Conservation (phyloP, 2,329 filamentous ascomycete species). For the Leptographium galeiforme region DNA sequence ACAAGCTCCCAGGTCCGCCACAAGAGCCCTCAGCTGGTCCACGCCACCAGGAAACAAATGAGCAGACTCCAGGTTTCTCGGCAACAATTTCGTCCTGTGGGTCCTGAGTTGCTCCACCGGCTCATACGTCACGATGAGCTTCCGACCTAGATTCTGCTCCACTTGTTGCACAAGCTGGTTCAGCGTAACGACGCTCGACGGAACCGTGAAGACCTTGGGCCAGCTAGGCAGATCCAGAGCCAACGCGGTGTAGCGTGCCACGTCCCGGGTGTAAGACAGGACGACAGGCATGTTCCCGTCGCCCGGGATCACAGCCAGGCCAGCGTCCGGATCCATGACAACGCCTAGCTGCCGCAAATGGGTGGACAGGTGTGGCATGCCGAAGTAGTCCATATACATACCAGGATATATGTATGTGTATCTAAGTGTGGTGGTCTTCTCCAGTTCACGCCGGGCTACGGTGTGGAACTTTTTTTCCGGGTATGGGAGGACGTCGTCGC, state of each 20-base stretch:
- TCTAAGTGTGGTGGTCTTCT: constrained; percentile 17
- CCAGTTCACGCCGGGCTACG: constrained; percentile 16
- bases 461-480: constrained; percentile 19
- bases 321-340: constrained; percentile 17
- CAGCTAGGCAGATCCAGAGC: not conserved
- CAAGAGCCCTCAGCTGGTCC: no score
- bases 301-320: constrained; percentile 16
- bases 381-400: constrained; percentile 25
- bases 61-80: no score
- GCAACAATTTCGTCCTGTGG: no score
- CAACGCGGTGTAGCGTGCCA: not conserved
- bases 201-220: not conserved
- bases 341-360: constrained; percentile 17
- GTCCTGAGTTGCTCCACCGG: no score
- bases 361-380: constrained; percentile 15
- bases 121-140: no score
- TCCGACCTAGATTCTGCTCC: not conserved
- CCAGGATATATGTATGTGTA: constrained; percentile 21
- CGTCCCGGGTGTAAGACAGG: not conserved
- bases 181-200: not conserved
- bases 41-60: no score
- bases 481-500: constrained; percentile 19
- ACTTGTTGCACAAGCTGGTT: not conserved
- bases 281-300: constrained; percentile 11
- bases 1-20: no score